phyloP scores from a whole-genome alignment of 2,329 filamentous ascomycete species.

The Sporothrix curviconia region DNA sequence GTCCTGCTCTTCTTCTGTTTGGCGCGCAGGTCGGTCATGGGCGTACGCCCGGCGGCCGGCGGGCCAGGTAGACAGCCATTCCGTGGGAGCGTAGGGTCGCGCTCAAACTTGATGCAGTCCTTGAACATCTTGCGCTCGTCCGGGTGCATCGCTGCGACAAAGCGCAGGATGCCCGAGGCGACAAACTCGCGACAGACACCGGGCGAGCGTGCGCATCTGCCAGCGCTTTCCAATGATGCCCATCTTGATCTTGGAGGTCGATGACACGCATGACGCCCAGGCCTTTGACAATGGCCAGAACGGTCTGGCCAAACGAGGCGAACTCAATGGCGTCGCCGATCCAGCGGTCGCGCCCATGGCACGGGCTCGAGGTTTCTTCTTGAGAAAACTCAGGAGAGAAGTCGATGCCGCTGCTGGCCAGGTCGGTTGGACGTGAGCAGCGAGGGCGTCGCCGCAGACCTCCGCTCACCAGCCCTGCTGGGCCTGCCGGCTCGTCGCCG shows the following conservation, averaged over 20 bases:
- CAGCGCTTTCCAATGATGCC: slow-evolving; percentile 48
- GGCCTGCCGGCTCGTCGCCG: slow-evolving; percentile 16
- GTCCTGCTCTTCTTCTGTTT: slow-evolving; percentile 9
- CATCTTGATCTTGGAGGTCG: slow-evolving; percentile 52
- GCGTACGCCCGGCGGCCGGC: slow-evolving; percentile 36
- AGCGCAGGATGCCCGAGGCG: slow-evolving; percentile 47
- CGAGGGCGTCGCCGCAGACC: not conserved
- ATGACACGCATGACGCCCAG: slow-evolving; percentile 53
- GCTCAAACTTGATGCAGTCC: slow-evolving; percentile 53
- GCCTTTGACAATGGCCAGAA: slow-evolving; percentile 50
- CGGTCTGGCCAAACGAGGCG: slow-evolving; percentile 48
- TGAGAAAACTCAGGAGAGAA: slow-evolving; percentile 28
- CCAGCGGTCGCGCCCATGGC: slow-evolving; percentile 50
- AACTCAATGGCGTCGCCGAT: slow-evolving; percentile 54
- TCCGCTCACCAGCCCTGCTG: not conserved
- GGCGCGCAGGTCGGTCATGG: slow-evolving; percentile 16
- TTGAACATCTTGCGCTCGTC: slow-evolving; percentile 47
- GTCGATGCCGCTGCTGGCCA: slow-evolving; percentile 22
- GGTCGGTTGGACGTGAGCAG: not conserved
- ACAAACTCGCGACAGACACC: slow-evolving; percentile 53
- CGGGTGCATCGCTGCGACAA: slow-evolving; percentile 49
- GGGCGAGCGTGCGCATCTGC: slow-evolving; percentile 55
- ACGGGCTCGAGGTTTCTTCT: slow-evolving; percentile 48
- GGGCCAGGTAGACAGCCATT: slow-evolving; percentile 48
- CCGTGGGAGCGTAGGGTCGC: slow-evolving; percentile 51